phyloP scores from a whole-genome alignment of 2,329 filamentous ascomycete genomes.

The Neoscytalidium dimidiatum region DNA sequence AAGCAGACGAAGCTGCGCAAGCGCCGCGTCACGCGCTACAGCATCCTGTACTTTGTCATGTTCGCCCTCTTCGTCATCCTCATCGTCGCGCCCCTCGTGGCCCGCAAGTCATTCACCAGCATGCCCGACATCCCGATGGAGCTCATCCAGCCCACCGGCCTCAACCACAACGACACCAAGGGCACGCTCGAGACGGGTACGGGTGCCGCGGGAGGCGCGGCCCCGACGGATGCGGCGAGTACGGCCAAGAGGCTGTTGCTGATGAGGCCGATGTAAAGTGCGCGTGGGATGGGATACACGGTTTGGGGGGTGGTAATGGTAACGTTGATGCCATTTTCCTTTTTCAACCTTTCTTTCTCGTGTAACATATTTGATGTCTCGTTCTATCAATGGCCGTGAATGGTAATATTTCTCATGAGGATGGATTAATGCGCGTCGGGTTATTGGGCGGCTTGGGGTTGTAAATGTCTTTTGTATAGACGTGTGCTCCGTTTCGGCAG shows the following conservation, averaged over 20 bases:
- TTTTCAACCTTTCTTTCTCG: too few species aligned
- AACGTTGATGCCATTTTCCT: too few species aligned
- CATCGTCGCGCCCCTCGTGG: slow-evolving; percentile 76
- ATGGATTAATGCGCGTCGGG: too few species aligned
- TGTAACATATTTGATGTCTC: too few species aligned
- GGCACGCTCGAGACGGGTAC: slow-evolving; percentile 51
- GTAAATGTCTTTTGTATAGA: too few species aligned
- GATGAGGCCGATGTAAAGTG: neutral
- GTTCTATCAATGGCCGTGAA: too few species aligned
- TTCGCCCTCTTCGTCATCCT: slow-evolving; percentile 80
- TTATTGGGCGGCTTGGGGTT: too few species aligned
- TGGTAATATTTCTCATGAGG: too few species aligned
- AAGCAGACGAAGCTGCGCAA: slow-evolving; percentile 97
- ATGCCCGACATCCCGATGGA: slow-evolving; percentile 51
- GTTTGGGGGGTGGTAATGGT: too few species aligned
- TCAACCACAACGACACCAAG: slow-evolving; percentile 63
- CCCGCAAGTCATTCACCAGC: slow-evolving; percentile 58
- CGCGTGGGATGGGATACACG: too few species aligned
- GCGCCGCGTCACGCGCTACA: slow-evolving; percentile 89
- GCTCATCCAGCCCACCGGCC: slow-evolving; percentile 70
- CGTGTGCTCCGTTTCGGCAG: too few species aligned
- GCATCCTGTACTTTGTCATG: slow-evolving; percentile 90
- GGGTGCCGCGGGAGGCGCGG: slow-evolving; percentile 22
- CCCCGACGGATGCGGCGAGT: slow-evolving; percentile 3
- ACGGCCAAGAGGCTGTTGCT: neutral